Evolutionary conservation across 2,329 filamentous ascomycete genomes (phyloP), one percentile per base, ranked within the genome.

Genomic region (Keithomyces neogunnii): DNA sequence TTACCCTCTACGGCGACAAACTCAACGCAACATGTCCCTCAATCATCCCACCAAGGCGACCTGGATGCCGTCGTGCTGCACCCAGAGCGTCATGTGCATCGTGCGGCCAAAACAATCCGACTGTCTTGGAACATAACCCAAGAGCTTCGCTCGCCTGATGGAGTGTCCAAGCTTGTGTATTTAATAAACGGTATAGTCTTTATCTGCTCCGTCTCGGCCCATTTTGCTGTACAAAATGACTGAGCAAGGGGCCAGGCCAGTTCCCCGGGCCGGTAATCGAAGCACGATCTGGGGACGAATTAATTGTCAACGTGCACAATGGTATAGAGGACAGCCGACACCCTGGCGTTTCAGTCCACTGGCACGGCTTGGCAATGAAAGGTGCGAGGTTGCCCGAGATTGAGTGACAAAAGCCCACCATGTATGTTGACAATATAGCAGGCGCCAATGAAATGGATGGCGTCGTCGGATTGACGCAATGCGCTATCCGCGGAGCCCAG

Each of bases 291-390:
- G 73, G 73, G 8, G 73, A 76, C 55, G 66, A 65, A 26, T 56
- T 76, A 39, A 60, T 68, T 2, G 65, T 75, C 11, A 59, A 59
- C 3, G 70, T 75, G 4, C 60, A 65, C 48, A 75, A 75, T 58
- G 56, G 56, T 7, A 64, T 73, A 58, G 32, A 55, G 11, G 51
- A 53, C 29, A 5, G 38, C 8, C 39, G 31, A 6, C 45, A 54
- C 11, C 45, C 32, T 0, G 55, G 55, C 11, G 81, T 84, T 2
- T 75, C 76, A 45, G 70, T 88, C 11, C 85, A 88, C 60, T 88
- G 83, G 69, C 85, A 88, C 60, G 85, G 85, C 19, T 71, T 88
- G 55, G 80, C 78, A 58, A 82, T 86, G 65, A 78, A 77, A 55
- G 78, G 78, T 36, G 49, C 8, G 50, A 4, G 10, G 36, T 30